Base-by-base conservation (phyloP, 2,329 filamentous ascomycete genomes). In the Grosmannia clavigera region DNA sequence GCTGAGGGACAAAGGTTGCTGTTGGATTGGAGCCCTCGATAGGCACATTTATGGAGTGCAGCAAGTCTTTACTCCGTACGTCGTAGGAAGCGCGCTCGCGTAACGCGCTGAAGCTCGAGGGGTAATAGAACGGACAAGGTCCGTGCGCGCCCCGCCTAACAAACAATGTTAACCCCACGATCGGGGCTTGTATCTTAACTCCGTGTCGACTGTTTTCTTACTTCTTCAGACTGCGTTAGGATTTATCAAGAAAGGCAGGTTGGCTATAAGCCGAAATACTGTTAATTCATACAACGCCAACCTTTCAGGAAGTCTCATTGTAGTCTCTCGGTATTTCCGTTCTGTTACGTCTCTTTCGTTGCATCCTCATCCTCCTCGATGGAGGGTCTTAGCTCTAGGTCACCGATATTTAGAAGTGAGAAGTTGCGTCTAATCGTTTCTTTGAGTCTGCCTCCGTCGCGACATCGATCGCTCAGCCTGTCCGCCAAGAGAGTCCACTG, bases 401-500 rank as follows among this genome's bases (percentile, higher is more conserved):
- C 63, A 4, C 62, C 64, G 4, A 68, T 57, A 22, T 70, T 70
- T 63, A 83, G 64, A 57, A 71, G 73, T 16, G 71, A 69, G 60
- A 78, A 76, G 61, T 74, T 77, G 4, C 72, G 71, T 29, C 76
- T 74, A 52, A 85, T 68, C 11, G 72, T 64, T 54, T 65, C 67
- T 59, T 76, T 74, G 62, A 84, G 66, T 5, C 69, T 67, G 1
- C 78, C 79, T 0, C 70, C 77, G 63, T 88, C 86, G 4, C 76
- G 73, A 52, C 80, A 75, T 65, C 80, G 80, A 55, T 79, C 77
- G 1, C 86, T 84, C 57, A 90, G 67, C 14, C 76, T 78, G 58
- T 89, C 75, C 5, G 86, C 83, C 65, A 81, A 79, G 7, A 80
- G 75, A 1, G 82, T 81, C 87, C 87, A 91, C 43, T 71, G 69